Percentiles rank a stretch among this genome's conserved stretches.
These are phyloP conservation scores for Trichoderma gamsii DNA, from an alignment of 495 filamentous ascomycete genomes.

Conservation along the genomic window DNA sequence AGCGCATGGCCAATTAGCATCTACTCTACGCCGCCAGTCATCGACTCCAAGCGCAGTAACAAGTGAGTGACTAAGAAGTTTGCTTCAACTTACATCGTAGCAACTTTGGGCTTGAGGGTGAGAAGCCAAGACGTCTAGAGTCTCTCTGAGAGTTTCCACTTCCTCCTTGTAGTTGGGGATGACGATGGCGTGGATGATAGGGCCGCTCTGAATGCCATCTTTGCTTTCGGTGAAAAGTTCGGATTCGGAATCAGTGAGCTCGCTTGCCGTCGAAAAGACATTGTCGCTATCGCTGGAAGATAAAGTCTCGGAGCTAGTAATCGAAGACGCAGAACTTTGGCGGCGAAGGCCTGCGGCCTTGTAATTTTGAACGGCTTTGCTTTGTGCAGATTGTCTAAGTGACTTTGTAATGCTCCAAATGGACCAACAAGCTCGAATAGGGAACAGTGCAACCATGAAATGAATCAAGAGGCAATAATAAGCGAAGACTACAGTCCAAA, in stretches of 20 bases:
- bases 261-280: conserved; percentile 42
- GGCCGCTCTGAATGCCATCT: conserved; percentile 28
- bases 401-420: conserved; percentile 41
- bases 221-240: conserved; percentile 30
- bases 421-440: conserved; percentile 48
- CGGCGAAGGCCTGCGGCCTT: conserved; percentile 42
- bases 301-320: conserved; percentile 46
- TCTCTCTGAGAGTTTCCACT: conserved; percentile 56
- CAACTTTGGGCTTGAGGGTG: conserved; percentile 55
- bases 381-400: conserved; percentile 34
- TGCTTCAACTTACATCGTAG: conserved; percentile 54
- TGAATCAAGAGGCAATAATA: conserved; percentile 51
- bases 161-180: conserved; percentile 68
- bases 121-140: conserved; percentile 57
- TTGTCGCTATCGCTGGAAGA: conserved; percentile 28
- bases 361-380: conserved; percentile 35
- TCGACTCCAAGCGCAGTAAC: background rate
- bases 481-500: conserved; percentile 39
- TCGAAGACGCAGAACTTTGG: conserved; percentile 40
- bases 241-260: conserved; percentile 38
- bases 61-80: background rate
- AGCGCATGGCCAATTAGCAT: background rate
- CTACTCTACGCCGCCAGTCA: background rate
- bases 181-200: conserved; percentile 56
- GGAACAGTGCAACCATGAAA: conserved; percentile 47